Base-by-base conservation (phyloP, 2,329 filamentous ascomycete species). In the Neospermospora avenae region DNA sequence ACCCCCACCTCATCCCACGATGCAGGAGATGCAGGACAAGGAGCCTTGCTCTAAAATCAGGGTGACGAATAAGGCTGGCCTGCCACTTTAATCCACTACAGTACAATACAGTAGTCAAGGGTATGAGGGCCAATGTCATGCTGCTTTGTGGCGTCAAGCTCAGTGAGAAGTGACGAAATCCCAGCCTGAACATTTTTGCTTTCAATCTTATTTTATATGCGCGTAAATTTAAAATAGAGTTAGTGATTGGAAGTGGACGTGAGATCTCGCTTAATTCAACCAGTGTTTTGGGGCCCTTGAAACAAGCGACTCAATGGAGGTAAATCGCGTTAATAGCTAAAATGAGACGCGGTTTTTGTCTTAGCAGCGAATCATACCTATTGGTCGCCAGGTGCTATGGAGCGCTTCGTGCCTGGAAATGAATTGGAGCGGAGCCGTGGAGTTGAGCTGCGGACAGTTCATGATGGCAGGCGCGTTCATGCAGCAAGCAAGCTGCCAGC, bases 1-100 rank as follows among this genome's bases (percentile, higher is more conserved):
- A 51, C 51, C 51, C 51, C 51, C 51, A 54, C 51, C 25, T 54
- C 20, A 54, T 54, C 51, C 51, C 51, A 22, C 51, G 51, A 54
- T 54, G 51, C 35, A 54, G 51, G 49, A 41, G 51, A 54, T 54
- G 51, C 35, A 54, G 51, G 49, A 41, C 51, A 54, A 35, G 34
- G 51, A 3, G 20, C 34, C 35, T 35, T 42, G 34, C 7, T 25
- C 22, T 7, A n/a, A n/a, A 28, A 28, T 14, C 11, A 10, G 48
- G 31, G 20, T 4, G 28, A 28, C 3, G 3, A 10, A n/a, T 25
- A 18, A 18, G 46, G 46, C 46, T 34, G 25, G 46, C 46, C 25
- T 49, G 46, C 46, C 46, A 49, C 20, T 20, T 49, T 28, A 49
- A 28, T 28, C 46, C n/a, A n/a, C n/a, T n/a, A n/a, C n/a, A n/a